Percentiles rank a stretch among this genome's conserved stretches.
Evolutionary conservation across 352 stramenopile genomes (phyloP).

Genomic region (Pythium phragmiticola): DNA sequence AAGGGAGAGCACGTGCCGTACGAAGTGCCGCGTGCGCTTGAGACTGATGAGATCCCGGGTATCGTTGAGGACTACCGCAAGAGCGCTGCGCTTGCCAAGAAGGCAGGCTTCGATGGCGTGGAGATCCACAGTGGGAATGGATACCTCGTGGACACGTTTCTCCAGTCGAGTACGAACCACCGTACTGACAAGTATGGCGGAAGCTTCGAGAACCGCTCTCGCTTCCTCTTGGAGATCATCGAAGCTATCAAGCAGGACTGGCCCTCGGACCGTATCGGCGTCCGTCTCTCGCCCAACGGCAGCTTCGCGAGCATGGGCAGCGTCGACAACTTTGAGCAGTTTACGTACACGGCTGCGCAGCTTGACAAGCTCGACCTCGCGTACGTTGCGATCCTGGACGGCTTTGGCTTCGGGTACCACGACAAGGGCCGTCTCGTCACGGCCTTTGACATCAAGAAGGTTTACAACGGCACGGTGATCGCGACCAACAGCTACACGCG

Average conservation of each 20-base stretch:
- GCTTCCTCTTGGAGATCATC: conserved; percentile 48
- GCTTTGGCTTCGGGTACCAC: conserved; percentile 35
- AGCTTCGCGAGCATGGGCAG: conserved; percentile 31
- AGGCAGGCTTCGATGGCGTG: conserved; percentile 30
- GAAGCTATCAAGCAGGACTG: conserved; percentile 3
- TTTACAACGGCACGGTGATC: conserved; percentile 41
- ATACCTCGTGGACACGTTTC: conserved; percentile 87
- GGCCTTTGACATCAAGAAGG: conserved; percentile 28
- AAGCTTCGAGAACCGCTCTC: conserved; percentile 53
- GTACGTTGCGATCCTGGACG: conserved; percentile 42
- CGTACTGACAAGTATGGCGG: conserved; percentile 74
- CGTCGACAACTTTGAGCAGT: conserved; percentile 50
- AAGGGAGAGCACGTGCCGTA: conserved; percentile 5
- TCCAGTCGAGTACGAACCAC: conserved; percentile 61
- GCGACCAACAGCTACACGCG: conserved; percentile 38
- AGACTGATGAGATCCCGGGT: background rate
- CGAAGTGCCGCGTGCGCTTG: conserved; percentile 3
- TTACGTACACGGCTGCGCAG: conserved; percentile 37
- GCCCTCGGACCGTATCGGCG: background rate
- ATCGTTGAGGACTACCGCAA: conserved; percentile 42
- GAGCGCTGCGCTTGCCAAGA: conserved; percentile 39
- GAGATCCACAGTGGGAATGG: conserved; percentile 86
- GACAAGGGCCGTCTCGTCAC: conserved; percentile 32
- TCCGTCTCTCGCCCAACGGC: conserved; percentile 1
- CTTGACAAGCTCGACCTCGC: conserved; percentile 35